Percentiles rank a stretch among this genome's conserved stretches.
phyloP scores from a whole-genome alignment of 176 grass and related monocot species.

The Neostapfia colusana region DNA sequence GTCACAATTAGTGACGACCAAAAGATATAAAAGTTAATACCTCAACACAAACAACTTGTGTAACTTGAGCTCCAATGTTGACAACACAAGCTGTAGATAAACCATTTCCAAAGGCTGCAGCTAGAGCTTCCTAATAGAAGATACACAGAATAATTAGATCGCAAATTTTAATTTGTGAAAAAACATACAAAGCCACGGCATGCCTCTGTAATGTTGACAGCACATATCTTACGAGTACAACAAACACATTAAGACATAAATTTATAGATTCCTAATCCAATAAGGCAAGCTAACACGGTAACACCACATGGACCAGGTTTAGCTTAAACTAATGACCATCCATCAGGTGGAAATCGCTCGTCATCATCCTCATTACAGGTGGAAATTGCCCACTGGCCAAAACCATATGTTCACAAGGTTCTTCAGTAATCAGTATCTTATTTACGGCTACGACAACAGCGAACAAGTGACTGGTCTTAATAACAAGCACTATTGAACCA shows the following conservation, averaged over 20 bases:
- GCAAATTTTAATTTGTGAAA: neutral
- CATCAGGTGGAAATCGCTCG: neutral
- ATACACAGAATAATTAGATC: constrained; percentile 32
- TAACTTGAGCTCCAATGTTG: constrained; percentile 94
- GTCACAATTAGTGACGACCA: neutral
- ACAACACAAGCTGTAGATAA: constrained; percentile 93
- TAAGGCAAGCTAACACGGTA: neutral
- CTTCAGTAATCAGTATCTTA: neutral
- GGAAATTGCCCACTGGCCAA: too few relatives aligned
- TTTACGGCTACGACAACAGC: constrained; percentile 7
- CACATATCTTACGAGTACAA: constrained; percentile 7
- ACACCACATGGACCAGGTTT: constrained; percentile 8
- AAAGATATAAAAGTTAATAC: neutral
- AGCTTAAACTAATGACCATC: neutral
- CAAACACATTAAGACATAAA: constrained; percentile 1
- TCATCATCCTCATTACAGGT: neutral
- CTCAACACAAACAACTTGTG: constrained; percentile 86
- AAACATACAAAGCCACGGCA: neutral
- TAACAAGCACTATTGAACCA: too few relatives aligned
- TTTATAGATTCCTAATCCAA: neutral
- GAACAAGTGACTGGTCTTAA: neutral
- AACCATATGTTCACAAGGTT: neutral
- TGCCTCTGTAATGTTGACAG: neutral
- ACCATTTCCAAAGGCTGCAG: constrained; percentile 96
- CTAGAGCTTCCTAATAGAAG: constrained; percentile 81